Base-by-base conservation (phyloP, 805 yeast species). In the Wickerhamomyces alni region DNA sequence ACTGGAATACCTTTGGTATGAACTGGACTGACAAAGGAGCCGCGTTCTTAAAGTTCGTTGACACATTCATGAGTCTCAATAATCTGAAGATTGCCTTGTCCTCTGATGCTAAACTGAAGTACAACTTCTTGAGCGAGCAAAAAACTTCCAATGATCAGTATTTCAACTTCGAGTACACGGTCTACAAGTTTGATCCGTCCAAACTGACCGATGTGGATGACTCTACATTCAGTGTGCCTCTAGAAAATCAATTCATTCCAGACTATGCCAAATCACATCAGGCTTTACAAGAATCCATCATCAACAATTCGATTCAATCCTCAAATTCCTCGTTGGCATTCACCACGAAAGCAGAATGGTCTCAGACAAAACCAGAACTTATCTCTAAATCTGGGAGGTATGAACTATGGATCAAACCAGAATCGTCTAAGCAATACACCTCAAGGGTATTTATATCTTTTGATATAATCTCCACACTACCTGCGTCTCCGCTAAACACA, bases 331-430 rank as follows among this genome's bases (percentile, higher is more conserved):
- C 68, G 0, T 43, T 68, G 11, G 57, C 62, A 11, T 66, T 55
- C 32, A 47, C 61, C 1, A 50, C 68, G 2, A 62, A 61, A 40
- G 57, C 55, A 4, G 47, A 53, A 0, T 49, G 55, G 33, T 38
- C 50, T 2, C 39, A 47, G 0, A 41, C 53, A 0, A 35, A 44
- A 1, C 81, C 83, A 0, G 47, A 47, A 11, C 51, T 76, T 9
- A 41, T 67, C 1, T 55, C 57, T 17, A 53, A 55, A 37, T 62
- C 67, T 21, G 39, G 52, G 0, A 48, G 53, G 6, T 63, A 63
- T 43, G 80, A 80, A 40, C 42, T 76, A 30, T 82, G 87, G 87
- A 51, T 61, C 6, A 69, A 73, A 41, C 38, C 46, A 16, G 77
- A 74, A 36, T 25, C 42, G 3, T 52, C 57, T 4, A 43, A 42